phyloP scores from a whole-genome alignment of 2,329 filamentous ascomycete species.

The Phyllosticta citribraziliensis region DNA sequence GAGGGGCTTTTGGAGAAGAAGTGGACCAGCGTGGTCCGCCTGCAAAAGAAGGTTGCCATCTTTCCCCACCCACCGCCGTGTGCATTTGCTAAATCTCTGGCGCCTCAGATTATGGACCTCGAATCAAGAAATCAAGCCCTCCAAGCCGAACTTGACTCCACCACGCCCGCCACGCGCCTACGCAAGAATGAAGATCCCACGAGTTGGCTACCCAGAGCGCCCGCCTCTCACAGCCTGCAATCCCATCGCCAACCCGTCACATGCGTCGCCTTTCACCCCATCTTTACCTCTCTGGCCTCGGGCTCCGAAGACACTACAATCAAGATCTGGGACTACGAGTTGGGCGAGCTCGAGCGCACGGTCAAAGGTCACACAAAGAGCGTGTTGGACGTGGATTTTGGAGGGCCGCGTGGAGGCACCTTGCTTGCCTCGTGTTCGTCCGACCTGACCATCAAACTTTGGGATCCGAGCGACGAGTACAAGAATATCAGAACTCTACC shows the following conservation, averaged over 20 bases:
- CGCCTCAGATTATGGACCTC: constrained; percentile 74
- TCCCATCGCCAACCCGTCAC: constrained; percentile 75
- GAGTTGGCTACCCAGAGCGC: constrained; percentile 76
- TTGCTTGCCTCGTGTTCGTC: constrained; percentile 76
- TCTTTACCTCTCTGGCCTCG: constrained; percentile 82
- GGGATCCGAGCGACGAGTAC: constrained; percentile 87
- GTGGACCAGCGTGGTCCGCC: constrained; percentile 88
- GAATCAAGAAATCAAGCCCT: constrained; percentile 64
- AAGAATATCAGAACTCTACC: constrained; percentile 88
- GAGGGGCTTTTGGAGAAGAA: constrained; percentile 93
- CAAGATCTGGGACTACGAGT: constrained; percentile 96
- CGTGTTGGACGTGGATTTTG: constrained; percentile 82
- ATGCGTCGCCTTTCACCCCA: constrained; percentile 83
- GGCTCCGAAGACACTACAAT: constrained; percentile 89
- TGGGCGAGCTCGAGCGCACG: constrained; percentile 81
- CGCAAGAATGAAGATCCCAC: constrained; percentile 73
- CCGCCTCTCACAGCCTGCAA: constrained; percentile 71
- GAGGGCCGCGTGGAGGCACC: constrained; percentile 69
- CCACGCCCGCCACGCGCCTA: constrained; percentile 68
- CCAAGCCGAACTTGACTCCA: constrained; percentile 75
- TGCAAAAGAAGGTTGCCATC: constrained; percentile 78
- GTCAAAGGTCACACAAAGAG: constrained; percentile 87
- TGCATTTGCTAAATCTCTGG: neutral
- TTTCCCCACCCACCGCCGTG: neutral
- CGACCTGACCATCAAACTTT: constrained; percentile 88